Percentiles rank a stretch among this genome's conserved stretches.
These are phyloP conservation scores for Singerocomus rubriflavus DNA, from an alignment of 1,284 basidiomycete species.

Conservation along the genomic window DNA sequence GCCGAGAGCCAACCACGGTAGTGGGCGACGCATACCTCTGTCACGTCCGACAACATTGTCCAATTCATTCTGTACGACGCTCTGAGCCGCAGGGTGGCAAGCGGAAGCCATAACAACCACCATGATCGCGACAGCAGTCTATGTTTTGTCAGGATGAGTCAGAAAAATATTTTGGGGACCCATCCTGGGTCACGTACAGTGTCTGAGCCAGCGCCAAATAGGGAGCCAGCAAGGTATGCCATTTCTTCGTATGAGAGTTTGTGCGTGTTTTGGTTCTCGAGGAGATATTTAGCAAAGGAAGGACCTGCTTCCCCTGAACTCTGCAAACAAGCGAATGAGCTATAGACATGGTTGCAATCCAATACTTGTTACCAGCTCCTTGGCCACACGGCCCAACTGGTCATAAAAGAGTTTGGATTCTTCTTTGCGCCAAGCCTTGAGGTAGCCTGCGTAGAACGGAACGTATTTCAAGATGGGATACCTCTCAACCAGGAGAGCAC, in stretches of 20 bases:
- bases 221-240: slow-evolving; percentile 42
- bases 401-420: slow-evolving; percentile 41
- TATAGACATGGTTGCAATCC: too few species aligned
- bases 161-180: not conserved
- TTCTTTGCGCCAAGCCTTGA: slow-evolving; percentile 39
- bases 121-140: slow-evolving; percentile 44
- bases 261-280: slow-evolving; percentile 30
- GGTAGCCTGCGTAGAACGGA: slow-evolving; percentile 36
- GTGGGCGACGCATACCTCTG: slow-evolving; percentile 28
- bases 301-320: slow-evolving; percentile 23
- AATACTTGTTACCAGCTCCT: slow-evolving; percentile 32
- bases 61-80: slow-evolving; percentile 43
- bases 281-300: slow-evolving; percentile 31
- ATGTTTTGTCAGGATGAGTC: slow-evolving; percentile 2
- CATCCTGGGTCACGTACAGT: slow-evolving; percentile 31
- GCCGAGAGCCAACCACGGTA: not conserved
- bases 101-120: slow-evolving; percentile 51
- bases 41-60: slow-evolving; percentile 42
- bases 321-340: slow-evolving; percentile 11
- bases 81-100: slow-evolving; percentile 39
- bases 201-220: slow-evolving; percentile 45
- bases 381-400: slow-evolving; percentile 35
- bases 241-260: slow-evolving; percentile 32
- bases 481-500: slow-evolving; percentile 38
- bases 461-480: slow-evolving; percentile 40